phyloP scores from a whole-genome alignment of 2,329 filamentous ascomycete species.

The Diaporthe vexans region DNA sequence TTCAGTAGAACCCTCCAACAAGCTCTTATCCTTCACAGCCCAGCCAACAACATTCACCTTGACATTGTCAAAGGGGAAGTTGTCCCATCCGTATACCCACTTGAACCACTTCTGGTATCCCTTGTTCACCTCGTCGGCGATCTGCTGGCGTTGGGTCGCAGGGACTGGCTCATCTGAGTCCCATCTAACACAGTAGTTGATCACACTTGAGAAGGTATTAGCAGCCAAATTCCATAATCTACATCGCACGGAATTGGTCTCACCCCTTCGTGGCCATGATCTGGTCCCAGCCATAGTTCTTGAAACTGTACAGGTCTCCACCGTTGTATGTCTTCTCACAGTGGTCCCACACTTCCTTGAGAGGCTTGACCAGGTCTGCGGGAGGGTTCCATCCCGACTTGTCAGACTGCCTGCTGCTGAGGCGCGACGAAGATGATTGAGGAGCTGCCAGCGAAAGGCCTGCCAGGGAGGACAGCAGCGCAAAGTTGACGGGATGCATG shows the following conservation, averaged over 20 bases:
- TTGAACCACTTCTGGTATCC: conserved; percentile 20
- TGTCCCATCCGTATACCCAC: conserved; percentile 22
- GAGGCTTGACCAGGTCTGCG: conserved; percentile 7
- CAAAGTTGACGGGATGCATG: conserved; percentile 18
- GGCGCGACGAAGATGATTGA: not conserved
- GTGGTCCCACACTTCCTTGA: conserved; percentile 20
- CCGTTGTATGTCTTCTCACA: conserved; percentile 9
- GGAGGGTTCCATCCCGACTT: conserved; percentile 19
- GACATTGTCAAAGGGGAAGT: not conserved
- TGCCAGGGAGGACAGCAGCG: not conserved
- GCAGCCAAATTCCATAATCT: not conserved
- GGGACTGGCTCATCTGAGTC: conserved; percentile 55
- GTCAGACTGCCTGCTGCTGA: conserved; percentile 16
- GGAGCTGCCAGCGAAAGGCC: not conserved
- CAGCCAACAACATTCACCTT: conserved; percentile 13
- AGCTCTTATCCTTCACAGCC: conserved; percentile 17
- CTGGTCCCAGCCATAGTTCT: conserved; percentile 16
- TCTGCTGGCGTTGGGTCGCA: conserved; percentile 54
- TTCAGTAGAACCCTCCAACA: conserved; percentile 9
- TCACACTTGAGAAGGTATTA: not conserved
- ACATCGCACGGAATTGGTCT: not conserved
- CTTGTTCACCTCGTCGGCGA: conserved; percentile 48
- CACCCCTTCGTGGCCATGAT: conserved; percentile 23
- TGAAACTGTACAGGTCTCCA: conserved; percentile 7
- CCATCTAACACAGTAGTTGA: conserved; percentile 61